Conservation (phyloP, 306 rosid species). For the Coriaria nepalensis region DNA sequence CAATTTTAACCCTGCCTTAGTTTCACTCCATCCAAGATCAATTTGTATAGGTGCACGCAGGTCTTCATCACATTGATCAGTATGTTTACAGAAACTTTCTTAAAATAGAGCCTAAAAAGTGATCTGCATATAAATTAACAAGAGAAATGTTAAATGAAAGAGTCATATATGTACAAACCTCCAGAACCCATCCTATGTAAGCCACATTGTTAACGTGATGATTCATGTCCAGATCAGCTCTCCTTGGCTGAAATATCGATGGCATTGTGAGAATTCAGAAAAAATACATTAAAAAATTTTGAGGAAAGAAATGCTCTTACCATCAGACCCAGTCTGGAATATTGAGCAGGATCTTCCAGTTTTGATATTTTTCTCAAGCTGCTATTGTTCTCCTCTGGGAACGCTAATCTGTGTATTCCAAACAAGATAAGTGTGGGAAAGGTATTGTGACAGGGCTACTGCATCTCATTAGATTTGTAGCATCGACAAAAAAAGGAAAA, state of each 20-base stretch:
- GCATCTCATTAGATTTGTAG: too few relatives aligned
- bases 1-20: too few relatives aligned
- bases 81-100: too few relatives aligned
- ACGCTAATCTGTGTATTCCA: constrained; percentile 44
- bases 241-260: constrained; percentile 57
- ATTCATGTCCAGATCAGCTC: constrained; percentile 96
- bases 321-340: constrained; percentile 57
- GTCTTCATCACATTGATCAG: too few relatives aligned
- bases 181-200: constrained; percentile 92
- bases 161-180: constrained; percentile 34
- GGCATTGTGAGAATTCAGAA: constrained; percentile 24
- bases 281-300: constrained; percentile 2
- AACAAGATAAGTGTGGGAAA: constrained; percentile 1
- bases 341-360: constrained; percentile 60
- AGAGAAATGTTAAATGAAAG: constrained; percentile 9
- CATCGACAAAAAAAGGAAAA: too few relatives aligned
- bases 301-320: constrained; percentile 26
- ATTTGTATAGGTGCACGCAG: too few relatives aligned
- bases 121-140: neutral
- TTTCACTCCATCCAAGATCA: too few relatives aligned
- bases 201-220: constrained; percentile 89
- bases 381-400: constrained; percentile 60
- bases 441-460: too few relatives aligned
- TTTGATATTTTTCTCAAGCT: constrained; percentile 66
- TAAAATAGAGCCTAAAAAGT: too few relatives aligned